Percentiles rank a stretch among this genome's conserved stretches.
phyloP scores from a whole-genome alignment of 2,329 filamentous ascomycete species.

The Cladosporium colombiae region DNA sequence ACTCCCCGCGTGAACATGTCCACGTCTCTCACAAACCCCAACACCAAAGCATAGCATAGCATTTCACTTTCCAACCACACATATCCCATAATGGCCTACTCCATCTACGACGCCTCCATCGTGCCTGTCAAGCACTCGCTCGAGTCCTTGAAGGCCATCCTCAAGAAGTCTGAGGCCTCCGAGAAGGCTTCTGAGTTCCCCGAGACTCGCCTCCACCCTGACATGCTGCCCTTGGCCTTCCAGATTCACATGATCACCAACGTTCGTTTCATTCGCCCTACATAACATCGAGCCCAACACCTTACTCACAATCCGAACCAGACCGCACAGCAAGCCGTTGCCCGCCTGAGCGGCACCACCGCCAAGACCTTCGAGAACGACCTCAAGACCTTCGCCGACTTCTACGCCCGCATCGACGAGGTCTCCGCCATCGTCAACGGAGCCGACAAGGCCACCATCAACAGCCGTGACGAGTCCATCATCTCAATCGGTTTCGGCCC shows the following conservation, averaged over 20 bases:
- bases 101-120: slow-evolving; percentile 18
- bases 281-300: not conserved
- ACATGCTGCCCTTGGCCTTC: slow-evolving; percentile 18
- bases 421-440: slow-evolving; percentile 50
- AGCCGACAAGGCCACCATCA: slow-evolving; percentile 45
- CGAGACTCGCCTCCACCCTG: slow-evolving; percentile 10
- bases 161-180: slow-evolving; percentile 14
- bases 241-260: slow-evolving; percentile 21
- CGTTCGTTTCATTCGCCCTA: not conserved
- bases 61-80: not conserved
- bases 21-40: not conserved
- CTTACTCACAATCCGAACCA: not conserved
- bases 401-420: slow-evolving; percentile 51
- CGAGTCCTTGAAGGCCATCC: slow-evolving; percentile 16
- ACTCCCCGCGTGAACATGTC: not conserved
- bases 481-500: slow-evolving; percentile 15
- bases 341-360: slow-evolving; percentile 12
- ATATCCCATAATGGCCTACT: slow-evolving; percentile 8
- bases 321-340: slow-evolving; percentile 12
- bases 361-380: slow-evolving; percentile 37
- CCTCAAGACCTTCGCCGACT: slow-evolving; percentile 52
- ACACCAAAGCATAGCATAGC: not conserved
- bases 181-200: slow-evolving; percentile 10
- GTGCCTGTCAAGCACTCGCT: slow-evolving; percentile 17
- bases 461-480: slow-evolving; percentile 42